phyloP scores from a whole-genome alignment of 768 basidiomycete species.

The Boletus patriciae region DNA sequence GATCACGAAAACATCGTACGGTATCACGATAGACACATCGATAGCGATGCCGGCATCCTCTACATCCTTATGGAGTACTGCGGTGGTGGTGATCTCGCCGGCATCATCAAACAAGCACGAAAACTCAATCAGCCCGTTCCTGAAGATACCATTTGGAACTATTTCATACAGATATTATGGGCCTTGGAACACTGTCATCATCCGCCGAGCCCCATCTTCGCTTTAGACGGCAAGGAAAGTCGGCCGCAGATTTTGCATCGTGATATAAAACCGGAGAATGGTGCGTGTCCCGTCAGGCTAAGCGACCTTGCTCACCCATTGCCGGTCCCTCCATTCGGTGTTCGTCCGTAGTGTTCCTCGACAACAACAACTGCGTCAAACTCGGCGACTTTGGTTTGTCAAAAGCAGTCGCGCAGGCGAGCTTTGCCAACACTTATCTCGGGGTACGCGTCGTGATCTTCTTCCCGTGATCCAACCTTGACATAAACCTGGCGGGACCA shows the following conservation, averaged over 20 bases:
- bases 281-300: slow-evolving; percentile 40
- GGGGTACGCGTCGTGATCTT: slow-evolving; percentile 58
- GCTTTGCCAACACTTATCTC: slow-evolving; percentile 95
- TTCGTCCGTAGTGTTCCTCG: slow-evolving; percentile 73
- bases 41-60: slow-evolving; percentile 84
- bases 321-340: background rate
- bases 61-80: slow-evolving; percentile 99
- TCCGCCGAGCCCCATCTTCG: too few species aligned
- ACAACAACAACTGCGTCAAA: slow-evolving; percentile 79
- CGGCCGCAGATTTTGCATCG: slow-evolving; percentile 85
- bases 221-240: slow-evolving; percentile 48
- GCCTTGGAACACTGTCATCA: slow-evolving; percentile 94
- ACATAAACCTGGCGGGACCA: slow-evolving; percentile 48
- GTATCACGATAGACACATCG: slow-evolving; percentile 90
- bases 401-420: slow-evolving; percentile 84
- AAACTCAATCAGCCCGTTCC: slow-evolving; percentile 71
- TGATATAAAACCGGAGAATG: slow-evolving; percentile 97
- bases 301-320: background rate
- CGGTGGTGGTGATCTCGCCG: slow-evolving; percentile 91
- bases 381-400: slow-evolving; percentile 96
- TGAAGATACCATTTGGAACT: slow-evolving; percentile 94
- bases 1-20: slow-evolving; percentile 96
- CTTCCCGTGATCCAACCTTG: background rate
- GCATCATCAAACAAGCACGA: slow-evolving; percentile 76
- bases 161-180: slow-evolving; percentile 88